Evolutionary conservation across 2,329 filamentous ascomycete genomes (phyloP), one percentile per base, ranked within the genome.

Genomic region (Clonostachys sp.): DNA sequence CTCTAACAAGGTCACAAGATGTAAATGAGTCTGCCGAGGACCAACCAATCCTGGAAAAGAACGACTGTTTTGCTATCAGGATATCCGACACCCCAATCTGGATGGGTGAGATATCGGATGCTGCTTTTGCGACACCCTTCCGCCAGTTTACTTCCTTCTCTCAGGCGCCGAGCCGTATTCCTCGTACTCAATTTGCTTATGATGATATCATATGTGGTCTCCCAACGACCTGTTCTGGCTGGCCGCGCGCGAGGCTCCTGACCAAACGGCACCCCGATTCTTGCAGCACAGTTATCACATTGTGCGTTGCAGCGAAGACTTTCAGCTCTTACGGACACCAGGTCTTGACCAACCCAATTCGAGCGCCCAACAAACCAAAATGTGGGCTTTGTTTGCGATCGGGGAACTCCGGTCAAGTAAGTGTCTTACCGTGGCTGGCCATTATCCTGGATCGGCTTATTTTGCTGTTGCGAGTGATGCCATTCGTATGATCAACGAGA

Each of bases 331-430:
- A 20, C 20, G 20, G 20, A 20, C 5, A 20, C 5, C 20, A 20
- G 20, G 20, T 20, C 20, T 20, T 20, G 20, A 20, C 20, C 20
- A 20, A 20, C 5, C 20, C 20, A 20, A 20, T 20, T 62, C 64
- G 3, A 58, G 20, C 20, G 20, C 20, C 18, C 18, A 18, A 18
- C 18, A 18, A 18, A 5, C 18, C 18, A 63, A 60, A 12, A 48
- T 75, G 0, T 72, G 68, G 59, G 69, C 67, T 0, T 42, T 75
- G 5, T 71, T 75, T 50, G 72, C 72, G 0, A 60, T 75, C 6
- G 72, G 72, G 0, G 71, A 74, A 48, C 64, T 70, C 33, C 74
- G 73, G 30, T 72, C 72, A 0, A 67, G 4, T 0, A 57, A 68
- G n/a, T 56, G 55, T 1, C 62, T 65, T 4, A 62, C 64, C 3